Base-by-base conservation (phyloP, 2,329 filamentous ascomycete species). In the Fusarium sarcochroum region DNA sequence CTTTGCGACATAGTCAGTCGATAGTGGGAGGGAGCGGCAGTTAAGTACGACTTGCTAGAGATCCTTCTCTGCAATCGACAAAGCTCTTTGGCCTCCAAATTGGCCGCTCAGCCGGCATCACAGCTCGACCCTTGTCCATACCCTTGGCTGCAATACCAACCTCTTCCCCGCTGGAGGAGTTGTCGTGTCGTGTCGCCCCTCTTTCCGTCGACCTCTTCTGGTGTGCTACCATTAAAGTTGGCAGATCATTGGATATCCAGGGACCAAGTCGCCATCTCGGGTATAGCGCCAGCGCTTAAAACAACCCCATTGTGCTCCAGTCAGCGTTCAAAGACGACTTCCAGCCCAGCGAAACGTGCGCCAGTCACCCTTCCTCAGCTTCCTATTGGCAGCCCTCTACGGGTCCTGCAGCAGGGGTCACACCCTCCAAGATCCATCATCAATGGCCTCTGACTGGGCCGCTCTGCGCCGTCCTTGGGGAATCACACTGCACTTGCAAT, bases 231-330 rank as follows among this genome's bases (percentile, higher is more conserved):
- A 62, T 25, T 56, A 53, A 54, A 45, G 17, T 23, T 25, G 7
- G 9, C 14, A n/a, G 37, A 42, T 51, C 18, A 74, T 73, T 73
- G 71, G 71, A 52, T 20, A 6, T 21, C 23, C 38, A 13, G 23
- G 34, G 35, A 48, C 52, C 46, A 35, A 27, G 10, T 18, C 35
- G 10, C 69, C 54, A 20, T 54, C 52, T 47, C 7, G 25, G 66
- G 65, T 45, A 58, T 72, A 65, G 73, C 57, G 73, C 60, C 68
- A 73, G 73, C 73, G 73, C 73, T 75, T 75, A 75, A 56, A 45
- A 18, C 41, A 51, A 42, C 38, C 46, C 41, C 23, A 18, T 49
- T 38, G 37, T 57, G 47, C 63, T 53, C 70, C 73, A 73, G 72
- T 69, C 71, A 74, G 58, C 40, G 54, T 15, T 17, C 58, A 58